phyloP scores from a whole-genome alignment of 106 monocot genomes.

The Dendrobium huoshanense region DNA sequence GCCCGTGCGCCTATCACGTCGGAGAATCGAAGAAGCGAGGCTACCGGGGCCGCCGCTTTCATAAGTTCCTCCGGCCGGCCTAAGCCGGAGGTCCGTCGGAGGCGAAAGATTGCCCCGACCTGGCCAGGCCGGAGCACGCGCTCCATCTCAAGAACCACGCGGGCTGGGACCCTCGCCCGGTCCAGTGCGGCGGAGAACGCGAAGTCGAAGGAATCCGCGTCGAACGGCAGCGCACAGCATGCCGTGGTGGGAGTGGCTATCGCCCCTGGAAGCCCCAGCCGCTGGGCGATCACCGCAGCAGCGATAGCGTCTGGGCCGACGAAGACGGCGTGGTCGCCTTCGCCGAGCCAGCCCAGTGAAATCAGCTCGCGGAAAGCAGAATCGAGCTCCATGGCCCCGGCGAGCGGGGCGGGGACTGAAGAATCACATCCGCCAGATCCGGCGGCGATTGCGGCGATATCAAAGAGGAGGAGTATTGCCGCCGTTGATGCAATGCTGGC shows the following conservation, averaged over 20 bases:
- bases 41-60: slow-evolving; percentile 26
- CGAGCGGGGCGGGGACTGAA: not conserved
- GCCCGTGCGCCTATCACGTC: slow-evolving; percentile 21
- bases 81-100: not conserved
- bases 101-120: slow-evolving; percentile 22
- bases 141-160: slow-evolving; percentile 35
- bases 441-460: not conserved
- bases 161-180: slow-evolving; percentile 33
- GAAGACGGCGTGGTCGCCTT: slow-evolving; percentile 17
- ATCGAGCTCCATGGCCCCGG: slow-evolving; percentile 16
- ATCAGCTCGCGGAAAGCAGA: slow-evolving; percentile 20
- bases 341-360: slow-evolving; percentile 13
- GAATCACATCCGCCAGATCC: slow-evolving; percentile 12
- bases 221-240: slow-evolving; percentile 27
- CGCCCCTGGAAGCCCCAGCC: not conserved
- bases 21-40: slow-evolving; percentile 23
- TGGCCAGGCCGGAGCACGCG: slow-evolving; percentile 30
- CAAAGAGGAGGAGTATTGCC: slow-evolving; percentile 3
- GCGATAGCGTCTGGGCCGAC: slow-evolving; percentile 13
- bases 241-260: slow-evolving; percentile 11
- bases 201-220: slow-evolving; percentile 24
- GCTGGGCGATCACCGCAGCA: slow-evolving; percentile 2
- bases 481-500: slow-evolving; percentile 10
- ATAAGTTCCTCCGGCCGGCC: slow-evolving; percentile 14
- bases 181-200: slow-evolving; percentile 25